Evolutionary conservation across 78 protist genomes (phyloP), one percentile per base, ranked within the genome.

Genomic region (Pelomyxa schiedti): DNA sequence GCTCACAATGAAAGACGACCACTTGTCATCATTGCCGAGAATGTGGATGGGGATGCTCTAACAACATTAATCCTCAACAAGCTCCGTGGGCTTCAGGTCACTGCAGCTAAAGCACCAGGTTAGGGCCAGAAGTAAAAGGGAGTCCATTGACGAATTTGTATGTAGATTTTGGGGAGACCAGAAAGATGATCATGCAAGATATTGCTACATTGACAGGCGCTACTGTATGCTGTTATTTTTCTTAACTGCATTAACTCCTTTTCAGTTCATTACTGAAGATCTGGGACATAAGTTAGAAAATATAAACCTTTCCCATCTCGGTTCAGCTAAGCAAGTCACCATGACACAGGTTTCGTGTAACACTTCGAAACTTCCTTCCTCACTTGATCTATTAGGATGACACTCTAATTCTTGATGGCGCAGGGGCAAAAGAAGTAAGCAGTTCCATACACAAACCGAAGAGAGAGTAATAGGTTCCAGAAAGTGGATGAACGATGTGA

Each of bases 91-190:
- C 73, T 88, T n/a, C 83, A 81, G 66, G 93, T 90, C 5, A 78
- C 85, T 69, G 97, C 97, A 8, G 96, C 94, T 76, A 94, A 95
- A 90, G 98, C 98, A 22, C 99, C 99, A 29, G 99, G 99, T 65
- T 97, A 93, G 77, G 99, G 99, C n/a, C 99, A 97, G 82, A 73
- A 87, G 85, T 86, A 97, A 68, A 90, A 85, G 86, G 90, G 84
- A 69, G 86, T 53, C 36, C 73, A 96, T 68, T 94, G 94, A 83
- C 99, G 96, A 77, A 86, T 97, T 58, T 97, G 99, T 8, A 79
- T 93, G 53, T 67, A 92, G 41, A 95, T 65, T 97, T 94, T 76
- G 99, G 99, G 24, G 99, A 97, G 82, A 73, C 86, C 86, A 85
- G 97, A 68, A 90, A 85, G 86, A 89, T 83, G 71, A 87, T 53